Percentiles rank a stretch among this genome's conserved stretches.
Evolutionary conservation across 2,329 filamentous ascomycete species (phyloP).

Genomic region (Aschersonia sp.): DNA sequence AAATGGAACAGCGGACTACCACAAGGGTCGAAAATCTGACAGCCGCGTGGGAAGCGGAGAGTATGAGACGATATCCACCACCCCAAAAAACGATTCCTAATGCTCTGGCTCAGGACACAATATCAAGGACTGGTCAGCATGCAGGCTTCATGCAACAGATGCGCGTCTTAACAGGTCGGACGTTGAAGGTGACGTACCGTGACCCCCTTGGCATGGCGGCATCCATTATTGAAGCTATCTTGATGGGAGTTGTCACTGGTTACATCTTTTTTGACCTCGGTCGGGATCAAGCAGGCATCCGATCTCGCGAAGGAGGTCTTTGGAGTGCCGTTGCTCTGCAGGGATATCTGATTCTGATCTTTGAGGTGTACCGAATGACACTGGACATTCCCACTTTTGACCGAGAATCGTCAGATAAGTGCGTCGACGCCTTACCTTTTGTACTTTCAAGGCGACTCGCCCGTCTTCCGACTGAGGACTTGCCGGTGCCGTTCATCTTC

Average conservation of each 20-base stretch:
- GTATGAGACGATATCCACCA: slow-evolving; percentile 11
- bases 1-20: slow-evolving; percentile 46
- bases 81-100: slow-evolving; percentile 2
- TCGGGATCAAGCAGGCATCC: slow-evolving; percentile 54
- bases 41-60: slow-evolving; percentile 38
- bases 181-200: slow-evolving; percentile 57
- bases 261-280: slow-evolving; percentile 58
- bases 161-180: slow-evolving; percentile 51
- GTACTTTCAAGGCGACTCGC: slow-evolving; percentile 56
- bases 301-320: slow-evolving; percentile 57
- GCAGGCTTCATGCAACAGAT: slow-evolving; percentile 49
- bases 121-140: slow-evolving; percentile 18
- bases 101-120: slow-evolving; percentile 6
- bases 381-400: slow-evolving; percentile 66
- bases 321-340: slow-evolving; percentile 61
- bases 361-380: slow-evolving; percentile 62
- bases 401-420: slow-evolving; percentile 58
- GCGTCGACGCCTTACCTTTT: slow-evolving; percentile 55
- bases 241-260: slow-evolving; percentile 58
- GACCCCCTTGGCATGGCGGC: slow-evolving; percentile 65
- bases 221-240: slow-evolving; percentile 52
- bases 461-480: slow-evolving; percentile 54
- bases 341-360: slow-evolving; percentile 62
- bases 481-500: slow-evolving; percentile 59
- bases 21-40: slow-evolving; percentile 48